Evolutionary conservation across 768 basidiomycete genomes (phyloP).

Genomic region (Hirschioporus abietinus): DNA sequence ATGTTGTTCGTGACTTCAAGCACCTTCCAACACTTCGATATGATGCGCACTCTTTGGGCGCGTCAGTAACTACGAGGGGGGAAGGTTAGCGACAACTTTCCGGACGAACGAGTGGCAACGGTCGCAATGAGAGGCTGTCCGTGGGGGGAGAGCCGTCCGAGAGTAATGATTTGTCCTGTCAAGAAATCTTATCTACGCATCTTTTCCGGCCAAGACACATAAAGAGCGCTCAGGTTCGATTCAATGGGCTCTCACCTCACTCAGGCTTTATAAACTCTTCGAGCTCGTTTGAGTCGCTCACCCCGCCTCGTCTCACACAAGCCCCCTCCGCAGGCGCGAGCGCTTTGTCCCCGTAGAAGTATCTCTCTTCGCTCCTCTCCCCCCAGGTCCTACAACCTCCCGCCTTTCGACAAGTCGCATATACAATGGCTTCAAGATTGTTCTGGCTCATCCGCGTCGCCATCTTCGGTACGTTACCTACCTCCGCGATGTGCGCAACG

Average conservation of each 20-base stretch:
- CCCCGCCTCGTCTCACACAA: neutral
- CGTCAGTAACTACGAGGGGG: neutral
- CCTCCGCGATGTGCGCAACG: neutral
- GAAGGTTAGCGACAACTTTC: neutral
- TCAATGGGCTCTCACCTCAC: neutral
- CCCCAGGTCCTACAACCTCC: too few species aligned
- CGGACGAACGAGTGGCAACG: neutral
- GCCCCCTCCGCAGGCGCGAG: neutral
- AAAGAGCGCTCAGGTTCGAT: neutral
- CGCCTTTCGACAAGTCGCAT: neutral
- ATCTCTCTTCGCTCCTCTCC: too few species aligned
- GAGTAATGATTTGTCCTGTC: neutral
- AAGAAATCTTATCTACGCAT: slow-evolving; percentile 1
- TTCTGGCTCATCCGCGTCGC: neutral
- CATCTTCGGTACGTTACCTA: neutral
- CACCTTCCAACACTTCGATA: neutral
- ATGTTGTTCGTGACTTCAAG: too few species aligned
- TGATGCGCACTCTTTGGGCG: neutral
- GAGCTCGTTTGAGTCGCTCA: too few species aligned
- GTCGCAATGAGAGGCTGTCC: neutral
- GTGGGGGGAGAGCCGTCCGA: too few species aligned
- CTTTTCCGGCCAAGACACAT: neutral
- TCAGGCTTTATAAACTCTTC: too few species aligned
- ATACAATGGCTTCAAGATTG: neutral
- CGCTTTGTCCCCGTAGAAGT: neutral